Conservation (phyloP, 208 protist genomes). For the Leishmania lainsoni region DNA sequence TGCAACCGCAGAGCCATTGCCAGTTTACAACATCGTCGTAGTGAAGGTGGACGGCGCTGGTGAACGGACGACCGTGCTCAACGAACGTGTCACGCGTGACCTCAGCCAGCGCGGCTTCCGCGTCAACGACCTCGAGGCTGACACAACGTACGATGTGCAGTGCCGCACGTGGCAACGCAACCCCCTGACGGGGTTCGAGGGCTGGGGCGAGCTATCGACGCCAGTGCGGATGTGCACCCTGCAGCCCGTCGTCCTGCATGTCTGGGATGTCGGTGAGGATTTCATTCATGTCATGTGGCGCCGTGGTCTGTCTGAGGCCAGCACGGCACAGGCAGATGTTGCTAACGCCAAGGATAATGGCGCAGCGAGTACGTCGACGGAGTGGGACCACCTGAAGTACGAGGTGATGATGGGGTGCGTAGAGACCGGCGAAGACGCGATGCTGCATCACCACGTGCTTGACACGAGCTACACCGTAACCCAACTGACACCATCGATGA, state of each 20-base stretch:
- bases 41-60: conserved; percentile 41
- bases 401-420: conserved; percentile 87
- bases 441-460: conserved; percentile 82
- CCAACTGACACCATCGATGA: conserved; percentile 77
- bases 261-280: conserved; percentile 90
- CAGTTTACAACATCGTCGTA: conserved; percentile 54
- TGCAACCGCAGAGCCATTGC: conserved; percentile 7
- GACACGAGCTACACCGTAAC: conserved; percentile 88
- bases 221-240: conserved; percentile 76
- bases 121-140: conserved; percentile 61
- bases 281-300: conserved; percentile 86
- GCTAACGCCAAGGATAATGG: neutral
- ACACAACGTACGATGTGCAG: conserved; percentile 81
- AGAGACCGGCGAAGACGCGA: conserved; percentile 73
- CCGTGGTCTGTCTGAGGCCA: conserved; percentile 48
- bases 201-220: conserved; percentile 81
- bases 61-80: conserved; percentile 48
- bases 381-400: conserved; percentile 84
- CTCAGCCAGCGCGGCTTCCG: conserved; percentile 63
- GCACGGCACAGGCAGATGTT: neutral
- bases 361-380: neutral
- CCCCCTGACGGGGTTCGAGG: conserved; percentile 66
- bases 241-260: conserved; percentile 65
- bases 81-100: conserved; percentile 52
- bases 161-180: conserved; percentile 79